Evolutionary conservation across 257 asterid species (phyloP), one percentile per base, ranked within the genome.

Genomic region (Apocynum venetum): DNA sequence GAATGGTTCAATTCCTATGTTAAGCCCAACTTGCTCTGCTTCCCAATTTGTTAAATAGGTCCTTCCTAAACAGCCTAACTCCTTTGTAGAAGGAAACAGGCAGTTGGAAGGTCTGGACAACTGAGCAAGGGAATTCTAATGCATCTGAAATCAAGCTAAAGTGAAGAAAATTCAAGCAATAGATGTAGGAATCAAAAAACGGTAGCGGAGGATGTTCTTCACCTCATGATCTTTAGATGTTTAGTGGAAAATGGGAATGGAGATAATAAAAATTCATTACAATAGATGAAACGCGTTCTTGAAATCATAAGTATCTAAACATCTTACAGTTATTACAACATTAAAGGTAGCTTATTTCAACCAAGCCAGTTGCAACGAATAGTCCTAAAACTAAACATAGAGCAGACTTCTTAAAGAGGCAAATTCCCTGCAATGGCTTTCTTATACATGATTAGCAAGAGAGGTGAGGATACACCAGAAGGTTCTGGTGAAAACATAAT

Each of bases 311-410:
- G 40, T 43, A 64, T 48, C 64, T 67, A 19, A 19, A 71, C 3
- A 31, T 25, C 13, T 43, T 51, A 47, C 67, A 72, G 80, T 66
- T 82, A 75, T 61, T 79, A 87, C 89, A 82, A 82, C 82, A 83
- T 72, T 69, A 84, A 76, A 75, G 85, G 83, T 83, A 80, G 83
- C 71, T 35, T 77, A 56, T 75, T 81, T 87, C 80, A 85, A 66
- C 47, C 19, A 41, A 7, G 48, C 59, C 48, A 35, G 19, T 47
- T 52, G 70, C 19, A 73, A 55, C 13, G 40, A 14, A 9, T 68
- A 40, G 44, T 60, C 81, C 82, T 67, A 67, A 70, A 47, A 84
- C 77, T 74, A 48, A 38, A 65, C 51, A 56, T 13, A 14, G 61
- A 47, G 15, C 52, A 56, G 69, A 46, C 25, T 52, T 70, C 78